Conservation (phyloP, 2,329 filamentous ascomycete genomes). For the Pseudogymnoascus destructans region DNA sequence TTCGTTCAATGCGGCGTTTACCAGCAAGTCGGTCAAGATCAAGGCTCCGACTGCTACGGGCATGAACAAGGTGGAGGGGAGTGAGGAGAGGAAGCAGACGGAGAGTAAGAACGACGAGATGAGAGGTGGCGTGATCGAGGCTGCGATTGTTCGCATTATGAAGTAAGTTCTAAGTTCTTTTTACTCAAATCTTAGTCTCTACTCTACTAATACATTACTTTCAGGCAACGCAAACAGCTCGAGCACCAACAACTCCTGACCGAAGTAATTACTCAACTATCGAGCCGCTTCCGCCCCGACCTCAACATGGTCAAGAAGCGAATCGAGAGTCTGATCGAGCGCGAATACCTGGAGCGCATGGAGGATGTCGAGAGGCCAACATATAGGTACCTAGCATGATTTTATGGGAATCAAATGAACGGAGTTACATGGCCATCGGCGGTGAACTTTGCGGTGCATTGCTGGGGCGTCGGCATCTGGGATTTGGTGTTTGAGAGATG, state of each 20-base stretch:
- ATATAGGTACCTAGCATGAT: conserved; percentile 60
- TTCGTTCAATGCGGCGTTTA: conserved; percentile 68
- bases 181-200: background rate
- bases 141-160: conserved; percentile 71
- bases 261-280: conserved; percentile 59
- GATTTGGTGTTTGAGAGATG: background rate
- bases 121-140: conserved; percentile 58
- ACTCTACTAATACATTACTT: conserved; percentile 23
- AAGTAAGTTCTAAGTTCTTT: conserved; percentile 45
- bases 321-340: conserved; percentile 64
- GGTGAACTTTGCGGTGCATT: background rate
- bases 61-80: conserved; percentile 72
- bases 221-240: conserved; percentile 62
- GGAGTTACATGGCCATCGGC: background rate
- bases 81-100: conserved; percentile 54
- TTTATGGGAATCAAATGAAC: background rate
- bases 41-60: conserved; percentile 74
- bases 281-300: conserved; percentile 60
- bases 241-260: conserved; percentile 55
- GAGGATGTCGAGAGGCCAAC: conserved; percentile 49
- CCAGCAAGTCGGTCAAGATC: conserved; percentile 72
- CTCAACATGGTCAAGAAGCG: conserved; percentile 66
- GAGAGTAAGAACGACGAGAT: conserved; percentile 65
- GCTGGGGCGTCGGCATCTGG: background rate
- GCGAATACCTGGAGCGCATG: conserved; percentile 66